Conservation (phyloP, 2,329 filamentous ascomycete species). For the Cordyceps fumosorosea region DNA sequence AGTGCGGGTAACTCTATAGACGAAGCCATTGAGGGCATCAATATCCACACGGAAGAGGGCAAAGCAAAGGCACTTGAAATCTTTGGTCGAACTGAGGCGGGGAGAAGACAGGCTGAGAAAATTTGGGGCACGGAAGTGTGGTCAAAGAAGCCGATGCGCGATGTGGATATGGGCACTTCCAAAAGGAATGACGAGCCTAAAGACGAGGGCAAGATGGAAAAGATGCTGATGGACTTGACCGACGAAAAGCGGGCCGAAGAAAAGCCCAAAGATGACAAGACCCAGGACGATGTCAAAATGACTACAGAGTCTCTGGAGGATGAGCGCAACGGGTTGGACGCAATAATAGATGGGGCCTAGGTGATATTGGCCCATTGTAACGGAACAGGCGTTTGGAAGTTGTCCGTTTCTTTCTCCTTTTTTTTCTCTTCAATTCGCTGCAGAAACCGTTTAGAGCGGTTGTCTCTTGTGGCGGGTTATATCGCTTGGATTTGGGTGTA, state of each 20-base stretch:
- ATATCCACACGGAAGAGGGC: slow-evolving; percentile 37
- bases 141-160: slow-evolving; percentile 24
- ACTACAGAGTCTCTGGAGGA: slow-evolving; percentile 38
- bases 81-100: slow-evolving; percentile 42
- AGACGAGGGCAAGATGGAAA: slow-evolving; percentile 31
- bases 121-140: slow-evolving; percentile 47
- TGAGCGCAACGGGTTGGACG: slow-evolving; percentile 41
- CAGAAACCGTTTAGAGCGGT: background rate
- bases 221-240: slow-evolving; percentile 19
- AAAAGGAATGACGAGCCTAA: slow-evolving; percentile 22
- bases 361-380: background rate
- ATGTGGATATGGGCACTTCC: background rate
- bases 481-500: background rate
- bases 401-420: background rate
- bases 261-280: slow-evolving; percentile 41
- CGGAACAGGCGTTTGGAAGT: slow-evolving; percentile 8
- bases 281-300: slow-evolving; percentile 24
- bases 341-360: slow-evolving; percentile 37
- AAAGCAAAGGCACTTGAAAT: slow-evolving; percentile 48
- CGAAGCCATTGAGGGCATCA: slow-evolving; percentile 39
- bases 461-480: background rate
- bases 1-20: slow-evolving; percentile 23
- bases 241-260: background rate
- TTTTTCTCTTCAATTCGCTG: background rate
- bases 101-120: slow-evolving; percentile 43